A percentile compares a stretch with the other conserved stretches of the same genome.
Conservation (phyloP, 2,329 filamentous ascomycete genomes). For the Verticillium albo-atrum region DNA sequence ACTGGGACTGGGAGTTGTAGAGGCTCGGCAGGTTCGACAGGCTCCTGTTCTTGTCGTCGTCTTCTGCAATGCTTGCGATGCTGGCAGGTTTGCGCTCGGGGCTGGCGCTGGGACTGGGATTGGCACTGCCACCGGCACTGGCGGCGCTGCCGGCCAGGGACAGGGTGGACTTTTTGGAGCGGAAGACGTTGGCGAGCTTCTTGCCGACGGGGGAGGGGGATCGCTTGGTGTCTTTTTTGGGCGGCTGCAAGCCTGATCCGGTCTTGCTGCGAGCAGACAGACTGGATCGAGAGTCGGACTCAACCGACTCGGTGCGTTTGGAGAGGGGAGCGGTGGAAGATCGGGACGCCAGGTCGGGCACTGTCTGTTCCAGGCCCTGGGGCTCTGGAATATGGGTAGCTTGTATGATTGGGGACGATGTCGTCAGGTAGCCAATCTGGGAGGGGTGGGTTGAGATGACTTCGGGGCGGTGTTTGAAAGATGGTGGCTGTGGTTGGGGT, state of each 20-base stretch:
- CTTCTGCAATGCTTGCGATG: neutral
- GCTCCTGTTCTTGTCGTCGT: neutral
- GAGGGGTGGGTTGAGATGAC: slow-evolving; percentile 48
- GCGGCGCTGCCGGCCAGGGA: slow-evolving; percentile 11
- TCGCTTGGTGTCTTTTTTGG: slow-evolving; percentile 43
- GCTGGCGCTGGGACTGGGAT: slow-evolving; percentile 34
- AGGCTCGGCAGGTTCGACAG: neutral
- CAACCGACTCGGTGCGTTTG: slow-evolving; percentile 23
- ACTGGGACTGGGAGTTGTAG: slow-evolving; percentile 3
- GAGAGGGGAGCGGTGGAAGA: slow-evolving; percentile 33
- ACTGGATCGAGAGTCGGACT: slow-evolving; percentile 20
- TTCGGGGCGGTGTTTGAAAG: slow-evolving; percentile 3
- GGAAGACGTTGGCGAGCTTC: slow-evolving; percentile 54
- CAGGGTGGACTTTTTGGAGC: slow-evolving; percentile 49
- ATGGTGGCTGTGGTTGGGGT: slow-evolving; percentile 7
- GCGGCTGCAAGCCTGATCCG: slow-evolving; percentile 30
- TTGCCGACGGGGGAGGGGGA: slow-evolving; percentile 67
- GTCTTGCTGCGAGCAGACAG: slow-evolving; percentile 27
- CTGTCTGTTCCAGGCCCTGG: slow-evolving; percentile 25
- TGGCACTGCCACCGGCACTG: neutral
- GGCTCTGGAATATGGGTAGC: slow-evolving; percentile 45
- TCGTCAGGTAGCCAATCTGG: slow-evolving; percentile 63
- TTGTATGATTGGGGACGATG: slow-evolving; percentile 64
- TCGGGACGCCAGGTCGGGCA: slow-evolving; percentile 19
- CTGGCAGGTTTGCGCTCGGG: slow-evolving; percentile 20